These are phyloP conservation scores for Fragaria vesca DNA, from an alignment of 306 rosid genomes.

Conservation along the genomic window DNA sequence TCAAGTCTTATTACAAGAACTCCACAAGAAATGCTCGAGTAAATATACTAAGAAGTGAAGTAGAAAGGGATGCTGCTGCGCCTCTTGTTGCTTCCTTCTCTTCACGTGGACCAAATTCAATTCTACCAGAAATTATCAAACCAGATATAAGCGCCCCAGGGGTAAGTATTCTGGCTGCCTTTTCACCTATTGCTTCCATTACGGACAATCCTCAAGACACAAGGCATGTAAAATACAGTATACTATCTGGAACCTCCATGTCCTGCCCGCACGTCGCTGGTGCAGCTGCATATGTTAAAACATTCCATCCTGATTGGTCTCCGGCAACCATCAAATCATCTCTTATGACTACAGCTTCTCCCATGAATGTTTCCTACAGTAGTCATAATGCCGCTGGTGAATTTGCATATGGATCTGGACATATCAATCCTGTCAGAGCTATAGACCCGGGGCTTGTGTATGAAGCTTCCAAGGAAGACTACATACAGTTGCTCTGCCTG, in stretches of 20 bases:
- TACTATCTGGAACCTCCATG: conserved; percentile 46
- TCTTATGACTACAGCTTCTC: conserved; percentile 43
- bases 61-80: conserved; percentile 17
- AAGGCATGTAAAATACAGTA: conserved; percentile 19
- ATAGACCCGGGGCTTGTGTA: conserved; percentile 33
- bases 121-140: conserved; percentile 29
- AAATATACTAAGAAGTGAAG: conserved; percentile 22
- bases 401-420: conserved; percentile 32
- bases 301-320: conserved; percentile 42
- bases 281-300: conserved; percentile 34
- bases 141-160: conserved; percentile 41
- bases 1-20: neutral
- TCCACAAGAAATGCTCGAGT: conserved; percentile 25
- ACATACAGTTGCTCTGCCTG: conserved; percentile 12
- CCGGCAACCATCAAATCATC: conserved; percentile 42
- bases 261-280: conserved; percentile 40
- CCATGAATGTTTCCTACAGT: conserved; percentile 10
- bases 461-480: conserved; percentile 33
- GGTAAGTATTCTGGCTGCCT: conserved; percentile 36
- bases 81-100: conserved; percentile 40
- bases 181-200: neutral
- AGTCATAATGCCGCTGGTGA: conserved; percentile 20
- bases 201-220: conserved; percentile 7
- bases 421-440: conserved; percentile 32
- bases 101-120: conserved; percentile 39